Conservation (phyloP, 306 rosid genomes). For the Vigna mungo region DNA sequence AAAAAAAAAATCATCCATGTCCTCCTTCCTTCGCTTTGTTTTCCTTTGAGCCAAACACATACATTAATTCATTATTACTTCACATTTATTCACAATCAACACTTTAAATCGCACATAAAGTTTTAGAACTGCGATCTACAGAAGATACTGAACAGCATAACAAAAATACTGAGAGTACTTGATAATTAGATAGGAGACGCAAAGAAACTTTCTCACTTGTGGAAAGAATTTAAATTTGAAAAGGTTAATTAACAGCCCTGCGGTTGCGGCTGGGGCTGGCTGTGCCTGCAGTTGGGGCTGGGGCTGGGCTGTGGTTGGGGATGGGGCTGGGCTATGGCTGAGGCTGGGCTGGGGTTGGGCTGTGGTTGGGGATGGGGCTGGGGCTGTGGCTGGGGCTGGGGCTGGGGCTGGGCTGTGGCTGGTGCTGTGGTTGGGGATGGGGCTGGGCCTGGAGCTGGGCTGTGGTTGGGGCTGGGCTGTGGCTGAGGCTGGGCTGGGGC, state of each 20-base stretch:
- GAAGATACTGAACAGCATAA: background rate
- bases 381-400: too few relatives aligned
- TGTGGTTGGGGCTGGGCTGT: too few relatives aligned
- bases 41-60: background rate
- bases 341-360: too few relatives aligned
- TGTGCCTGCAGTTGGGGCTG: too few relatives aligned
- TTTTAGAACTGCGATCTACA: background rate
- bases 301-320: too few relatives aligned
- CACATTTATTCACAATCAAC: slow-evolving; percentile 34
- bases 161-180: slow-evolving; percentile 11
- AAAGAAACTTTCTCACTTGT: background rate
- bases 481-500: too few relatives aligned
- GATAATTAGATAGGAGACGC: slow-evolving; percentile 1
- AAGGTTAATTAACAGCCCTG: slow-evolving; percentile 6
- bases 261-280: too few relatives aligned
- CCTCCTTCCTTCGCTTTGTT: background rate
- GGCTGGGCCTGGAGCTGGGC: too few relatives aligned
- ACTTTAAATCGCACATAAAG: slow-evolving; percentile 14
- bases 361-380: too few relatives aligned
- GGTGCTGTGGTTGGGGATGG: too few relatives aligned
- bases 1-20: background rate
- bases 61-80: slow-evolving; percentile 9
- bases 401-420: too few relatives aligned
- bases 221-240: background rate
- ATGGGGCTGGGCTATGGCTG: too few relatives aligned